Base-by-base conservation (phyloP, 1,139 yeast genomes). In the Candida buenavistaensis region DNA sequence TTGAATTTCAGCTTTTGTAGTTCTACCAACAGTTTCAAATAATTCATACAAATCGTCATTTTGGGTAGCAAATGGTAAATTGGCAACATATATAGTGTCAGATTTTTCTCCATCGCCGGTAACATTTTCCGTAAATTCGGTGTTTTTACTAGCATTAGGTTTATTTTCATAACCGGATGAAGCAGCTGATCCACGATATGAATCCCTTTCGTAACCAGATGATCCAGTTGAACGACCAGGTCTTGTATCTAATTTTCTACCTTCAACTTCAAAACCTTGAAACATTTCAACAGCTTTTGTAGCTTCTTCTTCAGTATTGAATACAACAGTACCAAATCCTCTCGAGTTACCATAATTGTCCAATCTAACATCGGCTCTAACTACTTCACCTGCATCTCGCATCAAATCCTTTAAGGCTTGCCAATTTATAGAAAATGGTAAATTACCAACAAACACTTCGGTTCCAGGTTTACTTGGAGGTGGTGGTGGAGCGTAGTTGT, bases 51-150 rank as follows among this genome's bases (percentile, higher is more conserved):
- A 74, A 59, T 92, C 97, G 40, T 83, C 83, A 48, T 82, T 81
- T 27, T 89, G 79, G 15, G 97, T 90, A 31, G 90, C 84, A 73
- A 80, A 88, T 22, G 97, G 97, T 54, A 92, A 69, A 62, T 90
- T 92, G 36, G 73, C 74, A 28, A 85, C 90, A 54, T 64, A 84
- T 28, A 90, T 77, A 14, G 81, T 76, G 39, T 73, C 78, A 33
- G 78, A 75, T 30, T 75, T 74, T 31, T 70, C 78, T 14, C 96
- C 97, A 33, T 70, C 68, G 2, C 81, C 85, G 9, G 58, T 53
- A 16, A 85, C 89, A 32, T 80, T 80, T 36, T 69, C 74, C 6
- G 87, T 80, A 54, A 84, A 82, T 6, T 71, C 79, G 23, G 79
- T 51, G 52, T 76, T 75, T 40, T 55, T 61, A 12, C 25, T 20